Conservation (phyloP, 1,284 basidiomycete species). For the Heterobasidion annosum region DNA sequence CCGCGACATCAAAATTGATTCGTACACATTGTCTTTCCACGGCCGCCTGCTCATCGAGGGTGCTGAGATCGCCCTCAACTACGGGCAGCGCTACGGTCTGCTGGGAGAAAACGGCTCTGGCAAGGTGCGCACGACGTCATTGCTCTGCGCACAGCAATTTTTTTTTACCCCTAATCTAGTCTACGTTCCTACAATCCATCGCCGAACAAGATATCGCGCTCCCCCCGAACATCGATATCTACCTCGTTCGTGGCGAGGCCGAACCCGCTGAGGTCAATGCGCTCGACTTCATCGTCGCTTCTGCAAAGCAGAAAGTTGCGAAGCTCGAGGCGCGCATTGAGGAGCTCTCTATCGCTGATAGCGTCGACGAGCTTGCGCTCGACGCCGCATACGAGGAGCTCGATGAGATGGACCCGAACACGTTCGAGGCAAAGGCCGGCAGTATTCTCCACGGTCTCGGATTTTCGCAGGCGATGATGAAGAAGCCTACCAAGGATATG, state of each 20-base stretch:
- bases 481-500: constrained; percentile 96
- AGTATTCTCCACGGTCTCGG: constrained; percentile 96
- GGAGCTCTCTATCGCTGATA: constrained; percentile 84
- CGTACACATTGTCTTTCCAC: constrained; percentile 95
- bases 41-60: constrained; percentile 90
- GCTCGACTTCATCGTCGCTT: constrained; percentile 91
- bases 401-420: constrained; percentile 92
- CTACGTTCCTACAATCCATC: constrained; percentile 50
- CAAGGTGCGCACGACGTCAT: constrained; percentile 54
- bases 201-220: constrained; percentile 93
- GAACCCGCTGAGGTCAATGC: constrained; percentile 97
- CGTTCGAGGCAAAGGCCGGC: constrained; percentile 94
- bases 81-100: constrained; percentile 92
- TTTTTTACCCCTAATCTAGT: constrained; percentile 17
- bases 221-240: constrained; percentile 94
- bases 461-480: constrained; percentile 90
- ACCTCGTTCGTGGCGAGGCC: constrained; percentile 92
- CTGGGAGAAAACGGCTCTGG: constrained; percentile 97
- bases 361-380: constrained; percentile 79
- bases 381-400: constrained; percentile 93
- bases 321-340: constrained; percentile 93
- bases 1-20: constrained; percentile 96
- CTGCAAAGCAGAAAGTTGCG: constrained; percentile 93
- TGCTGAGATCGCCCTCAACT: constrained; percentile 85
- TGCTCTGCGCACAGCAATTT: background rate